phyloP scores from a whole-genome alignment of 352 stramenopile genomes.

The Lagenidium sp. region DNA sequence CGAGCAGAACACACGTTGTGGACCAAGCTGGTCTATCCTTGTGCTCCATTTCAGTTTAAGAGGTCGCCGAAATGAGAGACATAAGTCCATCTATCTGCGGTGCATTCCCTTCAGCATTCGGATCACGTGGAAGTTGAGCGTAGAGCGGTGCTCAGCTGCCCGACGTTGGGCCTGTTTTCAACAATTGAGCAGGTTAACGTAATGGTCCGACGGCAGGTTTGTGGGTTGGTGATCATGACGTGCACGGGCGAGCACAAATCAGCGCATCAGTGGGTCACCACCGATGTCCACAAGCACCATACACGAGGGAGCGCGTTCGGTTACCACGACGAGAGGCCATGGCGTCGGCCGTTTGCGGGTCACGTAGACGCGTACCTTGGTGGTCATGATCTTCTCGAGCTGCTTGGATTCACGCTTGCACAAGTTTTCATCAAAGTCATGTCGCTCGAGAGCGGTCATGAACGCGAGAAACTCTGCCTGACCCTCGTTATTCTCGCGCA shows the following conservation, averaged over 20 bases:
- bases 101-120: constrained; percentile 79
- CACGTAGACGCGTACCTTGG: constrained; percentile 29
- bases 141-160: constrained; percentile 65
- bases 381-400: constrained; percentile 68
- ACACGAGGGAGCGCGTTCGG: background rate
- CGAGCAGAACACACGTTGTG: no score
- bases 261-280: no score
- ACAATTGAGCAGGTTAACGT: background rate
- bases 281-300: background rate
- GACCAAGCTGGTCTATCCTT: no score
- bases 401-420: constrained; percentile 79
- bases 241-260: no score
- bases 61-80: no score
- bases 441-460: constrained; percentile 68
- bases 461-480: constrained; percentile 78
- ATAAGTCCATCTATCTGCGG: constrained; percentile 16
- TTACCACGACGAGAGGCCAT: background rate
- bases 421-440: constrained; percentile 78
- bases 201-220: no score
- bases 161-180: constrained; percentile 35
- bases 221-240: background rate
- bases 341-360: background rate
- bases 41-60: no score
- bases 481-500: constrained; percentile 70
- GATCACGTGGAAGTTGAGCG: constrained; percentile 85